A percentile compares a stretch with the other conserved stretches of the same genome.
phyloP scores from a whole-genome alignment of 176 grass and related monocot species.

The Saccharum spontaneum region DNA sequence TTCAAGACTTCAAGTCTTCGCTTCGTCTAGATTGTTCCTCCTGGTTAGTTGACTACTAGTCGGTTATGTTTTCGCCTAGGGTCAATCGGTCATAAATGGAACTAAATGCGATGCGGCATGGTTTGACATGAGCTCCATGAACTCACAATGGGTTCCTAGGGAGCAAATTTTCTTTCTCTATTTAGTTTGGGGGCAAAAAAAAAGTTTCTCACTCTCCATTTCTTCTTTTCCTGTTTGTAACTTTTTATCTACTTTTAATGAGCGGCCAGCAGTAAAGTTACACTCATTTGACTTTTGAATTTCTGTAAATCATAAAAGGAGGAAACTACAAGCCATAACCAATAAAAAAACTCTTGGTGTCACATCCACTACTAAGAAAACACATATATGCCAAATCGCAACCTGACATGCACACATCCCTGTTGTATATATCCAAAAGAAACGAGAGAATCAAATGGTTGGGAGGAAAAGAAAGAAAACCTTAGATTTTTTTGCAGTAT shows the following conservation, averaged over 20 bases:
- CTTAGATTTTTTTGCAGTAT: slow-evolving; percentile 13
- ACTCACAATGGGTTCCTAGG: not conserved
- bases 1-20: not conserved
- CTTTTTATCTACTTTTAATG: slow-evolving; percentile 1
- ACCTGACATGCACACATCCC: slow-evolving; percentile 16
- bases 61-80: not conserved
- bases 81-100: not conserved
- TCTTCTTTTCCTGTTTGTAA: not conserved
- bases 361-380: slow-evolving; percentile 6
- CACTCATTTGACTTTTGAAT: not conserved
- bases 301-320: not conserved
- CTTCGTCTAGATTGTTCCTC: not conserved
- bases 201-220: not conserved
- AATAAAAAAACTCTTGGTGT: not conserved
- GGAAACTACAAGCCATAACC: not conserved
- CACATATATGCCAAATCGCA: slow-evolving; percentile 9
- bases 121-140: slow-evolving; percentile 6
- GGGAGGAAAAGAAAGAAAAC: not conserved
- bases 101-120: not conserved
- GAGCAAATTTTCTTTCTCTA: not conserved
- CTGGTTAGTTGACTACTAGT: not conserved
- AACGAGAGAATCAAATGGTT: slow-evolving; percentile 9
- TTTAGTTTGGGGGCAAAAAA: slow-evolving; percentile 2
- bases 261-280: not conserved
- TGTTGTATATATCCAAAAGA: slow-evolving; percentile 16